A percentile compares a stretch with the other conserved stretches of the same genome.
These are phyloP conservation scores for Papiliotrema laurentii DNA, from an alignment of 1,284 basidiomycete genomes.

Conservation along the genomic window DNA sequence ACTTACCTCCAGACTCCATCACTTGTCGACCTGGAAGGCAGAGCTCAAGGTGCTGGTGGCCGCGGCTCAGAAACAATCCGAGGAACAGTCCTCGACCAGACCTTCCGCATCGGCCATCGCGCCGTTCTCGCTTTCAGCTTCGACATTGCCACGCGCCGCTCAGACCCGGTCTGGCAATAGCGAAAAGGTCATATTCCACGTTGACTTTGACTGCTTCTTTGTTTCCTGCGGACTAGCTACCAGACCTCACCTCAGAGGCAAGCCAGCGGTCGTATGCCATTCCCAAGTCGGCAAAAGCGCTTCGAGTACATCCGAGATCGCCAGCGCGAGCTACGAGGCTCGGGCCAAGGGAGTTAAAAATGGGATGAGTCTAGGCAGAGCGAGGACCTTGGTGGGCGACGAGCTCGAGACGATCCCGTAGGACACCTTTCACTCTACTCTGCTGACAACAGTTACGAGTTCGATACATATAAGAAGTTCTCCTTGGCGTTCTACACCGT, in stretches of 20 bases:
- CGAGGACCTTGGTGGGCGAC: constrained; percentile 65
- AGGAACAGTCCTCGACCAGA: constrained; percentile 38
- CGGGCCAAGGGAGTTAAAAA: constrained; percentile 81
- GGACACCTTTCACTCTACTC: constrained; percentile 59
- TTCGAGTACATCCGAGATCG: constrained; percentile 86
- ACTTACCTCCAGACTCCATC: constrained; percentile 58
- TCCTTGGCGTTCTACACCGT: constrained; percentile 88
- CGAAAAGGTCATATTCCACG: constrained; percentile 79
- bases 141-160: constrained; percentile 19
- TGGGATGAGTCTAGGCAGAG: constrained; percentile 92
- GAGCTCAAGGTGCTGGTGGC: constrained; percentile 77
- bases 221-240: constrained; percentile 79
- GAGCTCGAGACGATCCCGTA: constrained; percentile 71
- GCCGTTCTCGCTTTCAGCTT: constrained; percentile 19
- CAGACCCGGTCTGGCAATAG: constrained; percentile 8
- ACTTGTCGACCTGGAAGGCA: constrained; percentile 87
- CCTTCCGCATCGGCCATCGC: constrained; percentile 17
- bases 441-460: constrained; percentile 43
- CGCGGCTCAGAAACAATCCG: constrained; percentile 69
- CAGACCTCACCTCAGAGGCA: constrained; percentile 72
- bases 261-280: constrained; percentile 92
- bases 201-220: constrained; percentile 97
- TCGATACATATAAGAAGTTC: constrained; percentile 68
- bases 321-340: constrained; percentile 91
- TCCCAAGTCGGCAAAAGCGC: constrained; percentile 62